Evolutionary conservation across 805 yeast genomes (phyloP).

Genomic region (Metschnikowia sp.): DNA sequence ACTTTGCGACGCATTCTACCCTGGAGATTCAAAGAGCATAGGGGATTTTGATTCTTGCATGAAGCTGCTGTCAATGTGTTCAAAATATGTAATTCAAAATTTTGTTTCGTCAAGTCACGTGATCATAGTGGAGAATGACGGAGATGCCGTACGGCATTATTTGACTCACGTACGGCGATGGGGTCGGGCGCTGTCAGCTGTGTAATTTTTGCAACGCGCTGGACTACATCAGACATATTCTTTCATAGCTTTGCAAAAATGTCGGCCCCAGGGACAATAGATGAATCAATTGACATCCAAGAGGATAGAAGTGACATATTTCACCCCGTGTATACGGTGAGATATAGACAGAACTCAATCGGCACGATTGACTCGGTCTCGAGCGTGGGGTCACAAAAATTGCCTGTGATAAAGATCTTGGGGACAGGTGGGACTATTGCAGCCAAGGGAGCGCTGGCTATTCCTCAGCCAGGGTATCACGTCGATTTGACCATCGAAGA

Average conservation of each 20-base stretch:
- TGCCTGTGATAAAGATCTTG: slow-evolving; percentile 44
- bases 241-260: not conserved
- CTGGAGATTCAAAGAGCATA: no score
- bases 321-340: slow-evolving; percentile 34
- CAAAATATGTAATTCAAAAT: no score
- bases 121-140: no score
- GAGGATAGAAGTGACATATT: slow-evolving; percentile 25
- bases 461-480: slow-evolving; percentile 53
- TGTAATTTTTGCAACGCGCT: no score
- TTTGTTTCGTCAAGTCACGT: no score
- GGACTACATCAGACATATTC: no score
- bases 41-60: no score
- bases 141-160: no score
- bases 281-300: slow-evolving; percentile 18
- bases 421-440: slow-evolving; percentile 64
- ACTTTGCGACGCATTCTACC: no score
- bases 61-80: no score
- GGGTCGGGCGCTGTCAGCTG: no score
- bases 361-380: slow-evolving; percentile 18
- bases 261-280: not conserved
- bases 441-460: slow-evolving; percentile 44
- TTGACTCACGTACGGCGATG: not conserved
- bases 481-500: slow-evolving; percentile 44
- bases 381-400: slow-evolving; percentile 13
- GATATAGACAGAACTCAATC: slow-evolving; percentile 33